Conservation (phyloP, 192 early-diverging fungal species). For the Coemansia sp. region DNA sequence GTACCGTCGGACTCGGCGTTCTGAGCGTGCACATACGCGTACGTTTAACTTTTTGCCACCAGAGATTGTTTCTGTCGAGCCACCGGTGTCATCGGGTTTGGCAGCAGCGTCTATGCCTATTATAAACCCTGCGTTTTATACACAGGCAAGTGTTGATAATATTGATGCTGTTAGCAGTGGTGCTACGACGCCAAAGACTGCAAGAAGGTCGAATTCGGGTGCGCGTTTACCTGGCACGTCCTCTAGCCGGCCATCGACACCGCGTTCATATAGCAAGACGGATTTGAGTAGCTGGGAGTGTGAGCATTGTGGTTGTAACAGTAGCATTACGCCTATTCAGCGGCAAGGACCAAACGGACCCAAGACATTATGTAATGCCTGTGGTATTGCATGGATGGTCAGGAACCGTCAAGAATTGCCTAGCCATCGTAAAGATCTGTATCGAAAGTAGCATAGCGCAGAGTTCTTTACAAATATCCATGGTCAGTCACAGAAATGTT, state of each 20-base stretch:
- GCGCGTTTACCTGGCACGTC: slow-evolving; percentile 27
- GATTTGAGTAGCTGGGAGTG: slow-evolving; percentile 47
- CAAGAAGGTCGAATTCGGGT: slow-evolving; percentile 15
- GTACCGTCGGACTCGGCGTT: slow-evolving; percentile 46
- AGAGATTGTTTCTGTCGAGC: slow-evolving; percentile 26
- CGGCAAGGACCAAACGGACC: slow-evolving; percentile 58
- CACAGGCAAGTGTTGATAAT: slow-evolving; percentile 17
- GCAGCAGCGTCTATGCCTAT: slow-evolving; percentile 22
- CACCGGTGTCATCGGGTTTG: slow-evolving; percentile 3
- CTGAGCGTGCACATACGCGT: slow-evolving; percentile 39
- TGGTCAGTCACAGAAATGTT: not conserved
- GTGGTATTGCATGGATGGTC: slow-evolving; percentile 58
- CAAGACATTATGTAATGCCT: slow-evolving; percentile 63
- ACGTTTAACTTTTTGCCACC: slow-evolving; percentile 49
- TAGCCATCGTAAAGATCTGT: slow-evolving; percentile 42
- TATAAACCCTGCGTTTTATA: slow-evolving; percentile 43
- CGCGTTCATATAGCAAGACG: slow-evolving; percentile 36
- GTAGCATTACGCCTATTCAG: slow-evolving; percentile 47
- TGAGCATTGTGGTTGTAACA: slow-evolving; percentile 47
- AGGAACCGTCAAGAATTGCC: slow-evolving; percentile 47
- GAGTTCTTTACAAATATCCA: not conserved
- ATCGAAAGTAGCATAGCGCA: slow-evolving; percentile 22
- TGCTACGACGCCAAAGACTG: slow-evolving; percentile 35
- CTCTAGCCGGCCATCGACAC: slow-evolving; percentile 33
- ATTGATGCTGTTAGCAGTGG: slow-evolving; percentile 34